Conservation (phyloP, 495 filamentous ascomycete species). For the Talaromyces trachyspermus region DNA sequence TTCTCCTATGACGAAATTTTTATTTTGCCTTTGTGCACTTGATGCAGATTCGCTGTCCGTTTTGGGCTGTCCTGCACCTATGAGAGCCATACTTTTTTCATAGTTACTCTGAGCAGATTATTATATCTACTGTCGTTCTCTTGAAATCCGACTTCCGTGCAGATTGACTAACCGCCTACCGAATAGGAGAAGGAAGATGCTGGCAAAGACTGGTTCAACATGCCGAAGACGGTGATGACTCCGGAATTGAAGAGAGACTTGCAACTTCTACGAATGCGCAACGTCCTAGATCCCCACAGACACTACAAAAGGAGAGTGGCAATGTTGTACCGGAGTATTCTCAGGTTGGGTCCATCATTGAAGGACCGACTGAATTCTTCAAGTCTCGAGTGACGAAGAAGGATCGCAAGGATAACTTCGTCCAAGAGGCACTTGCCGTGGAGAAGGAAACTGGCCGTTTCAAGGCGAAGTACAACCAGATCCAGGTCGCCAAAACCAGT, state of each 20-base stretch:
- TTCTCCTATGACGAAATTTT: conserved; percentile 63
- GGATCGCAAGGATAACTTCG: conserved; percentile 81
- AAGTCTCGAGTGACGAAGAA: conserved; percentile 72
- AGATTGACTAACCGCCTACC: conserved; percentile 27
- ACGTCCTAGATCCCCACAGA: conserved; percentile 79
- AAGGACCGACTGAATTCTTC: conserved; percentile 84
- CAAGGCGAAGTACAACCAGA: conserved; percentile 62
- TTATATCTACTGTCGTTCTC: conserved; percentile 3
- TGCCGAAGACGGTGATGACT: conserved; percentile 76
- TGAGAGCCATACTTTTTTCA: conserved; percentile 75
- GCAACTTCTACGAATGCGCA: conserved; percentile 79
- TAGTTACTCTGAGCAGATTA: conserved; percentile 95
- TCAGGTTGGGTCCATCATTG: conserved; percentile 80
- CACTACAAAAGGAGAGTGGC: conserved; percentile 81
- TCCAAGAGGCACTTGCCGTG: conserved; percentile 73
- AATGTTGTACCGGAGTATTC: conserved; percentile 71
- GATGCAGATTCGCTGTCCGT: conserved; percentile 62
- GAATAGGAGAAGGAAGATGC: conserved; percentile 50
- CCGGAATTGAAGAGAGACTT: conserved; percentile 80
- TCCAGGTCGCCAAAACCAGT: conserved; percentile 59
- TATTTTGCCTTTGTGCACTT: conserved; percentile 49
- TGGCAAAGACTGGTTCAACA: conserved; percentile 69
- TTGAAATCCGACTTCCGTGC: conserved; percentile 4
- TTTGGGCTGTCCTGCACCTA: conserved; percentile 63
- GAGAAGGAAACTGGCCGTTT: conserved; percentile 55